Evolutionary conservation across 2,329 filamentous ascomycete genomes (phyloP), one percentile per base, ranked within the genome.

Genomic region (Ophiocordyceps sinensis): DNA sequence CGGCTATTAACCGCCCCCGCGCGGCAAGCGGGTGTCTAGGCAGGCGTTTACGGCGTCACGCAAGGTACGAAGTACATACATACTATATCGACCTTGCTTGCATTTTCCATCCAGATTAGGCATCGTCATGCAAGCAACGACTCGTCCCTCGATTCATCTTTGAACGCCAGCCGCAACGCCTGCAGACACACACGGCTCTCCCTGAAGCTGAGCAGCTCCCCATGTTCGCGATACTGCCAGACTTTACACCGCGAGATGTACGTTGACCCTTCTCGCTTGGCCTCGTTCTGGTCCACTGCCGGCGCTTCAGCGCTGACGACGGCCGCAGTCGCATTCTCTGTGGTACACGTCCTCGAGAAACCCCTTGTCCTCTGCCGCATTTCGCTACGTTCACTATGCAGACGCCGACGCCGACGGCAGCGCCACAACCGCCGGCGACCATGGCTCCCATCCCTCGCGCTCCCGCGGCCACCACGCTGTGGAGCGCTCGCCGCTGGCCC

Each of bases 201-300:
- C n/a, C 14, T 15, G 3, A 14, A 15, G 12, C 32, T 15, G 17
- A 17, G 17, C n/a, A 15, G 10, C 12, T 60, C 47, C 38, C 41
- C 43, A 80, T 80, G 71, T 71, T 82, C 49, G 72, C 71, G 37
- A 67, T 77, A 38, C 69, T 85, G 14, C 79, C 79, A 37, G 75
- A 77, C 45, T 70, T 85, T 44, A 73, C 76, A 15, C 82, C 81
- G 39, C 77, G 77, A 62, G 79, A 85, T 53, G 82, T 85, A 68
- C 57, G n/a, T n/a, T n/a, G n/a, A n/a, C n/a, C n/a, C n/a, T n/a
- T n/a, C n/a, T n/a, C 72, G 35, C 19, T n/a, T n/a, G 23, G 17
- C 14, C 17, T 7, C 13, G 28, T n/a, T 7, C 26, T 13, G 5
- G 26, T 19, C 1, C 36, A 8, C 15, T 7, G 14, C 31, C 5